These are phyloP conservation scores for Aschersonia sp. DNA, from an alignment of 2,329 filamentous ascomycete species.

Conservation along the genomic window DNA sequence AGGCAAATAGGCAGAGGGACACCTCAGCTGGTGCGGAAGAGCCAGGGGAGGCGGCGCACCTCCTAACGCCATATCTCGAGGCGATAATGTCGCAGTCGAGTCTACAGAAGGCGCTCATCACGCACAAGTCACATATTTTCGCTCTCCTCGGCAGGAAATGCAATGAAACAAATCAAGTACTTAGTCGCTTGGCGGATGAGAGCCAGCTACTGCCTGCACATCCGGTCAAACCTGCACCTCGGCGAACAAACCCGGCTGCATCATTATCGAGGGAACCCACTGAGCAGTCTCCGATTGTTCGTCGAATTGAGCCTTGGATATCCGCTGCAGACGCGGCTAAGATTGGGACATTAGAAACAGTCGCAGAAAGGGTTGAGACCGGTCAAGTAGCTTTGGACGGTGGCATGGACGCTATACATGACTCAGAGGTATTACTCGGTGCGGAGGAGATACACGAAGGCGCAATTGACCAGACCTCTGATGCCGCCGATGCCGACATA, in stretches of 20 bases:
- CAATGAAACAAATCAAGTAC: slow-evolving; percentile 31
- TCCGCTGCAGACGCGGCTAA: slow-evolving; percentile 45
- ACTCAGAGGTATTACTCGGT: slow-evolving; percentile 34
- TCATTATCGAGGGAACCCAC: slow-evolving; percentile 21
- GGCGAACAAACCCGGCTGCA: slow-evolving; percentile 28
- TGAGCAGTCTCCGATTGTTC: slow-evolving; percentile 23
- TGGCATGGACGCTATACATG: slow-evolving; percentile 32
- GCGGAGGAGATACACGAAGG: slow-evolving; percentile 10
- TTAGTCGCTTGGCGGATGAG: slow-evolving; percentile 43
- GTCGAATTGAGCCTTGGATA: slow-evolving; percentile 40
- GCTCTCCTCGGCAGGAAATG: slow-evolving; percentile 32
- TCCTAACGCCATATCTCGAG: slow-evolving; percentile 42
- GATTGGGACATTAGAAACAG: slow-evolving; percentile 39
- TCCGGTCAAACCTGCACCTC: slow-evolving; percentile 22
- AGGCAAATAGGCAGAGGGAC: slow-evolving; percentile 1
- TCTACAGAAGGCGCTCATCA: slow-evolving; percentile 40
- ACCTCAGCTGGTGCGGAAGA: slow-evolving; percentile 5
- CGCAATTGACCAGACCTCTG: slow-evolving; percentile 8
- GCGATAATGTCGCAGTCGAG: slow-evolving; percentile 35
- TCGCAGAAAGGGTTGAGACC: slow-evolving; percentile 44
- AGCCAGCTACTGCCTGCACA: slow-evolving; percentile 44
- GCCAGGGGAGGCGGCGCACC: slow-evolving; percentile 17
- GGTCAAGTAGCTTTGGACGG: slow-evolving; percentile 41
- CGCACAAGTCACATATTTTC: slow-evolving; percentile 44
- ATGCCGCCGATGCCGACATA: slow-evolving; percentile 12